Evolutionary conservation across 345 rosid species (phyloP), one percentile per base, ranked within the genome.

Genomic region (Euclidium syriacum): DNA sequence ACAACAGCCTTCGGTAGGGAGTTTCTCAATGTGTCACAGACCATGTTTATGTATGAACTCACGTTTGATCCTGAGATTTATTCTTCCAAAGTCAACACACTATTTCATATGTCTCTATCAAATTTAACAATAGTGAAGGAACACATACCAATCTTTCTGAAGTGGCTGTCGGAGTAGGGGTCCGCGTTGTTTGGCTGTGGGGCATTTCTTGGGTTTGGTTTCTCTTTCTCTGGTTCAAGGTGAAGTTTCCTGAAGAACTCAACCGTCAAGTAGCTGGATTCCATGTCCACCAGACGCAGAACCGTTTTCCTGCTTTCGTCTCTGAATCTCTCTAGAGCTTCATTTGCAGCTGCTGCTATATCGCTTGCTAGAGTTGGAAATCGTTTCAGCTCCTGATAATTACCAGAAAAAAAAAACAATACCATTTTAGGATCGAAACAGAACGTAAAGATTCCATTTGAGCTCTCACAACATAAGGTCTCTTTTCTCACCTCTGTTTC

Each of bases 1-100:
- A 94, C 99, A 50, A 88, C 95, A 15, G 97, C 99, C 75, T 94
- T 94, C 15, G 99, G 99, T 59, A 94, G 83, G 18, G 99, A 83
- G 74, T 84, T 85, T 78, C 73, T 81, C 72, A 90, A 59, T 39
- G 99, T 94, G 61, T 94, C 97, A 22, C 90, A 85, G 22, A 94
- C 97, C 99, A 94, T 94, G 64, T 75, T 77, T 58, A 94, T 87
- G 69, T 94, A 94, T 38, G 82, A 90, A 70, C 63, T 94, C 53
- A 94, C 99, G 67, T 94, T 94, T 52, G 97, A 78, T 52, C 99
- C 99, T 90, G 84, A 51, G 73, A 43, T 16, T 6, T 19, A 32
- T 20, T 51, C 3, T 5, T 49, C 4, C 23, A 27, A 4, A 16
- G 51, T 65, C 57, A 72, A 22, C 9, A 42, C 18, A 43, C 33